Percentiles rank a stretch among this genome's conserved stretches.
phyloP scores from a whole-genome alignment of 148 eudicot species.

The Amaranthus cruentus region DNA sequence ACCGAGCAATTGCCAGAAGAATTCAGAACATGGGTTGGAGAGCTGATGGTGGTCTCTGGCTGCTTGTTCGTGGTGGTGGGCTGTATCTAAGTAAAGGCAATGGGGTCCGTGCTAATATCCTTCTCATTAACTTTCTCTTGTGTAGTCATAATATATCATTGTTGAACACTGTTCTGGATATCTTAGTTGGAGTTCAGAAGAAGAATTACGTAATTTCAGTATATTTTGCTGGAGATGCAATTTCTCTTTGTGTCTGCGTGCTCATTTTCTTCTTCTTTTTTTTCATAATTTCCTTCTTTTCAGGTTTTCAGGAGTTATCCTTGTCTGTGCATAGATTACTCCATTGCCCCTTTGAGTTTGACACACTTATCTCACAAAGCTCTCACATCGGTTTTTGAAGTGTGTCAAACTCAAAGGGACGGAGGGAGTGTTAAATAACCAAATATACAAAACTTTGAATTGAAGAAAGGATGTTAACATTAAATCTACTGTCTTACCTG shows the following conservation, averaged over 20 bases:
- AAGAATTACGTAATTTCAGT: neutral
- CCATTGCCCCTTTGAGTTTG: no score
- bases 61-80: conserved; percentile 99
- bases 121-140: conserved; percentile 3
- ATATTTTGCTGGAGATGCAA: neutral
- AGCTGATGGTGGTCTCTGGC: conserved; percentile 99
- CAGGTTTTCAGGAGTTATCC: neutral
- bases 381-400: no score
- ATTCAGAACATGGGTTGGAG: conserved; percentile 99
- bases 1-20: conserved; percentile 87
- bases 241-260: neutral
- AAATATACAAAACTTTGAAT: neutral
- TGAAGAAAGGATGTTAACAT: neutral
- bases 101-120: conserved; percentile 55
- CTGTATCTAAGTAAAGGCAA: conserved; percentile 94
- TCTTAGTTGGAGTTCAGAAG: conserved; percentile 3
- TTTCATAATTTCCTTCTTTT: neutral
- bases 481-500: neutral
- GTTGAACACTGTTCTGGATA: neutral
- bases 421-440: neutral
- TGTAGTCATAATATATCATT: neutral
- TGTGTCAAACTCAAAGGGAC: no score
- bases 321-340: neutral
- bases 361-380: no score
- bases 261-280: neutral